phyloP scores from a whole-genome alignment of 441 rosid species.

The Bruguiera hainesii region DNA sequence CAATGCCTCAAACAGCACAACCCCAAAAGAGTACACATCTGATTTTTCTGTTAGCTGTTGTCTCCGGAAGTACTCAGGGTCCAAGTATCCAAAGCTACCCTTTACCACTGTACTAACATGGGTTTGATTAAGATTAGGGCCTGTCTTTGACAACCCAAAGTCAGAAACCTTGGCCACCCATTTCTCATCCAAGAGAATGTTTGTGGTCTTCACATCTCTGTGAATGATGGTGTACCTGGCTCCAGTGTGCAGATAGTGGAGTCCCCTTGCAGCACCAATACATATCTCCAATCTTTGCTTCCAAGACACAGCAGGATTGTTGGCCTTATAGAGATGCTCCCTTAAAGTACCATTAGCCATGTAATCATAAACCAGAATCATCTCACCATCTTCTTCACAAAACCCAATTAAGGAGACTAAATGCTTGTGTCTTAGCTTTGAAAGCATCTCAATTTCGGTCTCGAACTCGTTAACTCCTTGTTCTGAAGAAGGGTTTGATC shows the following conservation, averaged over 20 bases:
- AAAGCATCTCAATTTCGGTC: slow-evolving; percentile 88
- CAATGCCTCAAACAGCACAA: slow-evolving; percentile 61
- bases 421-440: slow-evolving; percentile 80
- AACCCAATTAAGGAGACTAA: slow-evolving; percentile 38
- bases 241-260: slow-evolving; percentile 80
- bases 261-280: slow-evolving; percentile 72
- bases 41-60: slow-evolving; percentile 77
- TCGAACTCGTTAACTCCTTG: slow-evolving; percentile 85
- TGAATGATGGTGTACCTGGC: slow-evolving; percentile 78
- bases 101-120: slow-evolving; percentile 78
- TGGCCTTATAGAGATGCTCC: slow-evolving; percentile 65
- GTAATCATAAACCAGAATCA: slow-evolving; percentile 60
- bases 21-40: slow-evolving; percentile 80
- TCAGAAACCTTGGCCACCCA: slow-evolving; percentile 83
- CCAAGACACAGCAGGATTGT: slow-evolving; percentile 53
- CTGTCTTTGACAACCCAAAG: slow-evolving; percentile 77
- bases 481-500: slow-evolving; percentile 79
- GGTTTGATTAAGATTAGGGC: slow-evolving; percentile 55
- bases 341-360: slow-evolving; percentile 23
- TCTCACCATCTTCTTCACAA: slow-evolving; percentile 8
- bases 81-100: slow-evolving; percentile 80
- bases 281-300: slow-evolving; percentile 65
- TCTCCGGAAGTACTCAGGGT: slow-evolving; percentile 72
- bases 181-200: slow-evolving; percentile 67
- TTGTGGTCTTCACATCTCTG: slow-evolving; percentile 77